These are phyloP conservation scores for Agaricales sp. DNA, from an alignment of 1,284 basidiomycete species.

Conservation along the genomic window DNA sequence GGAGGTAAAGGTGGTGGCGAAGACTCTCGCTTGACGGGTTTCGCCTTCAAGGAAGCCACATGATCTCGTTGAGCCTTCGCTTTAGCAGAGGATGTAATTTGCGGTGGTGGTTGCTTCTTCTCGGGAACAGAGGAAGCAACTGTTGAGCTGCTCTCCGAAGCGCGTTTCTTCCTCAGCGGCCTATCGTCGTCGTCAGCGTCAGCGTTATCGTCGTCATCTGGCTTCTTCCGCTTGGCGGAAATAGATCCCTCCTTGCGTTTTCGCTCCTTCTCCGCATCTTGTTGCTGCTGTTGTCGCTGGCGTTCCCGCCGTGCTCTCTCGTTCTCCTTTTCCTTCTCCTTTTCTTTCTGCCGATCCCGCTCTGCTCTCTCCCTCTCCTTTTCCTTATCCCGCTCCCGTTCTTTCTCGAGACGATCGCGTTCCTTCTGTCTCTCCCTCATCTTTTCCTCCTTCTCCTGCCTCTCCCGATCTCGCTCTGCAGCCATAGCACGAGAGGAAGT, in stretches of 20 bases:
- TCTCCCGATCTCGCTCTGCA: not conserved
- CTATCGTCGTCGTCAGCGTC: not conserved
- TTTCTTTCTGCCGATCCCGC: slow-evolving; percentile 17
- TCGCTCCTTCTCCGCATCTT: slow-evolving; percentile 6
- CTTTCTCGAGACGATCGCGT: slow-evolving; percentile 13
- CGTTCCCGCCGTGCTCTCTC: not conserved
- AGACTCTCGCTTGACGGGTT: not conserved
- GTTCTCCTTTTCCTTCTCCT: slow-evolving; percentile 10
- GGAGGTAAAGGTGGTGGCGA: not conserved
- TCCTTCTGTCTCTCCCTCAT: slow-evolving; percentile 11
- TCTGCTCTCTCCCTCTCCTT: slow-evolving; percentile 11
- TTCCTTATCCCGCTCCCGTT: slow-evolving; percentile 13
- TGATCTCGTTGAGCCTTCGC: not conserved
- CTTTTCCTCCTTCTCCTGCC: slow-evolving; percentile 3
- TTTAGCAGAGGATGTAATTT: not conserved
- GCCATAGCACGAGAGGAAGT: not conserved
- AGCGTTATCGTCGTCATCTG: slow-evolving; percentile 11
- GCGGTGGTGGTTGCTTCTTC: not conserved
- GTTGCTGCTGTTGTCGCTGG: not conserved
- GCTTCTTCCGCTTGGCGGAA: slow-evolving; percentile 17
- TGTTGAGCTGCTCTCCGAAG: not conserved
- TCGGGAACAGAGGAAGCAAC: not conserved
- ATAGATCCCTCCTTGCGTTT: slow-evolving; percentile 13
- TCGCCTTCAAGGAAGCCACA: not conserved
- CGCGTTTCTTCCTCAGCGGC: not conserved